Base-by-base conservation (phyloP, 2,329 filamentous ascomycete genomes). In the Diaporthe vexans region DNA sequence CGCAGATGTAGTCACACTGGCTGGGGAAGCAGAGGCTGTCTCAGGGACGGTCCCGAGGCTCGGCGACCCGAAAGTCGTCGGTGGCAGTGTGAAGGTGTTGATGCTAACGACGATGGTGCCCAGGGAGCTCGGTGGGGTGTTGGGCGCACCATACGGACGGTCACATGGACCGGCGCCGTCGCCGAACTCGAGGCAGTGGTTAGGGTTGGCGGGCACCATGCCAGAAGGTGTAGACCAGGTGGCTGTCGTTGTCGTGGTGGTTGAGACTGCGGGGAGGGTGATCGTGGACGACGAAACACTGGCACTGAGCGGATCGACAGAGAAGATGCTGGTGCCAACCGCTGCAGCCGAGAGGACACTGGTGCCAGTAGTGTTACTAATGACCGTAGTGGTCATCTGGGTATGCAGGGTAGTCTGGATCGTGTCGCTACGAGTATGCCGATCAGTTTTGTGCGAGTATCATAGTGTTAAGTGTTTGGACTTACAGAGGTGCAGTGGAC, bases 151-250 rank as follows among this genome's bases (percentile, higher is more conserved):
- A 48, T 76, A 76, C 24, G 74, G 72, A 33, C 74, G 68, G 8
- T 65, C 46, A n/a, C 74, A 76, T 21, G 74, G 74, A n/a, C 74
- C 74, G 3, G 61, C 61, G 21, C 72, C 72, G 40, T 76, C 74
- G 9, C 74, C 74, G 37, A 40, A 76, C 68, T 76, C 74, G 35
- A 70, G 68, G 43, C 74, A 76, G 54, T 65, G 40, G 7, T 57
- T 9, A 51, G 56, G 56, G 17, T 51, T 48, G n/a, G 51, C 21
- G 3, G 59, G 33, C 1, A 63, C 24, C 33, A 56, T 29, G 19
- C 29, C 71, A 54, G 72, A 51, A n/a, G 40, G 9, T n/a, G 51
- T 43, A 19, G 33, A 33, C 9, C 40, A 40, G 4, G n/a, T 33
- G 15, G 10, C 26, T 48, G 54, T 2, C 33, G 56, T 21, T 26